These are phyloP conservation scores for Pythium angustatum DNA, from an alignment of 352 stramenopile species.

Conservation along the genomic window DNA sequence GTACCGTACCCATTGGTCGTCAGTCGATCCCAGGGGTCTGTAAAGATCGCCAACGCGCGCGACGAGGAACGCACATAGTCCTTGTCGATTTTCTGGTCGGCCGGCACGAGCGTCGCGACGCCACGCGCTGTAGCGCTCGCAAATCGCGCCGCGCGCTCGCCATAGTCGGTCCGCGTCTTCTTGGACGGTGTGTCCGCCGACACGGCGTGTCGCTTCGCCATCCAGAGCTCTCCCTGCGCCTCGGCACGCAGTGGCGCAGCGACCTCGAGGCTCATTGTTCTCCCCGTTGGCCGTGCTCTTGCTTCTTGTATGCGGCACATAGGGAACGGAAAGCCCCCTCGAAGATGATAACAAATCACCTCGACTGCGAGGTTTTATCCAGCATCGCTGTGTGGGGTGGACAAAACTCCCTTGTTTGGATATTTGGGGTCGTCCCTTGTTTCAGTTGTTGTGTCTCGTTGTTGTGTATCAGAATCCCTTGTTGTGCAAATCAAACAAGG, in stretches of 20 bases:
- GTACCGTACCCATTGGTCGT: too few species aligned
- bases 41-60: too few species aligned
- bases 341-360: conserved; percentile 24
- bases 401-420: neutral
- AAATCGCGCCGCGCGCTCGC: conserved; percentile 13
- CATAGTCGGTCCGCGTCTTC: neutral
- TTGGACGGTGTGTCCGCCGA: neutral
- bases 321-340: conserved; percentile 24
- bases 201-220: neutral
- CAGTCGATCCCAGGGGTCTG: too few species aligned
- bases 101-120: conserved; percentile 10
- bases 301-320: neutral
- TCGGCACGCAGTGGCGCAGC: conserved; percentile 6
- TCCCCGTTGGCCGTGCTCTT: neutral
- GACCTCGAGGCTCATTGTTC: conserved; percentile 23
- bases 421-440: too few species aligned
- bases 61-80: conserved; percentile 26
- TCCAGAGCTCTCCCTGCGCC: neutral
- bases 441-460: conserved; percentile 1
- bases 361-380: conserved; percentile 22
- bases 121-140: conserved; percentile 12
- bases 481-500: neutral
- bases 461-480: conserved; percentile 19
- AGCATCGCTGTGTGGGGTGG: neutral
- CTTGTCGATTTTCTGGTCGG: conserved; percentile 22